These are phyloP conservation scores for Rhizomucor miehei DNA, from an alignment of 371 early-diverging fungal genomes.

Conservation along the genomic window DNA sequence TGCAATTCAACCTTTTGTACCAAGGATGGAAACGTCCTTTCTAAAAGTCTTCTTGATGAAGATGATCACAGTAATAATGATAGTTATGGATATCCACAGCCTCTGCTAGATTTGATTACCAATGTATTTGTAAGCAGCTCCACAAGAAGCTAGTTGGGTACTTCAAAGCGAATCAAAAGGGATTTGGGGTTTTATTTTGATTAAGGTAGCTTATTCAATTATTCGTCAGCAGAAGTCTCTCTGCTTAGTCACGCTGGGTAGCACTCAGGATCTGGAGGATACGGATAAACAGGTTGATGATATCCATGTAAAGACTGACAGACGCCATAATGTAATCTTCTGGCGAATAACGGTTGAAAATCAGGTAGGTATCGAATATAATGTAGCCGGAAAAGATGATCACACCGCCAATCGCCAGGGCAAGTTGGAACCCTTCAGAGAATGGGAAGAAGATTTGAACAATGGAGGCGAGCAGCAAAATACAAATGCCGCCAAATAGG, in stretches of 20 bases:
- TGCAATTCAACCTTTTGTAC: too few relatives aligned
- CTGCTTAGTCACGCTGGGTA: conserved; percentile 24
- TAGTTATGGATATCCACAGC: too few relatives aligned
- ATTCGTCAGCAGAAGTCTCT: not conserved
- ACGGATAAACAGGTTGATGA: conserved; percentile 78
- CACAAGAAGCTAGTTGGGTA: too few relatives aligned
- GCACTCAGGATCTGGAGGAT: conserved; percentile 59
- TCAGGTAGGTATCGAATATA: conserved; percentile 68
- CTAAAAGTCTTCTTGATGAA: too few relatives aligned
- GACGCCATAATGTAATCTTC: conserved; percentile 81
- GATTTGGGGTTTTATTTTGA: too few relatives aligned
- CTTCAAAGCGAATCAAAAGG: too few relatives aligned
- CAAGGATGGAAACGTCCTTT: too few relatives aligned
- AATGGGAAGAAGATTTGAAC: conserved; percentile 78
- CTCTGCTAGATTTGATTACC: too few relatives aligned
- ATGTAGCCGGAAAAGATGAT: conserved; percentile 74
- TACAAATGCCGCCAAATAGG: conserved; percentile 59
- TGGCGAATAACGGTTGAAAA: conserved; percentile 66
- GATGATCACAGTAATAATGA: too few relatives aligned
- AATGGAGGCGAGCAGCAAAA: conserved; percentile 58
- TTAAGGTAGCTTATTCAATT: too few relatives aligned
- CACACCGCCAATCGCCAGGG: conserved; percentile 60
- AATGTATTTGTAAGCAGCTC: too few relatives aligned
- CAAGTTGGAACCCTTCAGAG: conserved; percentile 52
- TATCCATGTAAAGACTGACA: conserved; percentile 75